Percentiles rank a stretch among this genome's conserved stretches.
Conservation (phyloP, 257 asterid species). For the Linaria vulgaris region DNA sequence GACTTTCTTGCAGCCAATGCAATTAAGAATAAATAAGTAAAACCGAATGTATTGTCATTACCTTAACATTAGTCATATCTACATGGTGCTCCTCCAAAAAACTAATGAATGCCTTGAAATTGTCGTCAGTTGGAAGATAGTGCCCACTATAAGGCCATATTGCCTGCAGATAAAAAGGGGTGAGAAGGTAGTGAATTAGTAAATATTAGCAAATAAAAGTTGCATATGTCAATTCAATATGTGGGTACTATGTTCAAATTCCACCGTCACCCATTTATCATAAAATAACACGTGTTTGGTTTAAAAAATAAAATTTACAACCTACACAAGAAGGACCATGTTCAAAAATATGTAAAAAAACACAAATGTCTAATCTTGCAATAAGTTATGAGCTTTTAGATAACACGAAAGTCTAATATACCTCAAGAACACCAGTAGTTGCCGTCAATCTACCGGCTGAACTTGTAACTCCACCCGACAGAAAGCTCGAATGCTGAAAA, state of each 20-base stretch:
- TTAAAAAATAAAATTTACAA: too few relatives aligned
- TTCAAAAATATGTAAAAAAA: too few relatives aligned
- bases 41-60: slow-evolving; percentile 5
- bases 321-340: too few relatives aligned
- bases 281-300: too few relatives aligned
- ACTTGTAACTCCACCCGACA: slow-evolving; percentile 31
- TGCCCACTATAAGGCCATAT: slow-evolving; percentile 87
- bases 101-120: slow-evolving; percentile 55
- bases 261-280: too few relatives aligned
- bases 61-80: slow-evolving; percentile 65
- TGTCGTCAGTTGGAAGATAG: slow-evolving; percentile 79
- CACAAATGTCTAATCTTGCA: too few relatives aligned
- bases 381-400: too few relatives aligned
- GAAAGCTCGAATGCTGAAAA: slow-evolving; percentile 18
- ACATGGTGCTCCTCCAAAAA: slow-evolving; percentile 61
- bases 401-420: too few relatives aligned
- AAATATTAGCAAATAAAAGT: too few relatives aligned
- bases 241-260: too few relatives aligned
- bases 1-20: not conserved
- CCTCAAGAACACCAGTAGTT: slow-evolving; percentile 58
- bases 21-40: not conserved
- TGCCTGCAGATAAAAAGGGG: slow-evolving; percentile 30
- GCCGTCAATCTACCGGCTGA: slow-evolving; percentile 70
- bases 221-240: too few relatives aligned
- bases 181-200: too few relatives aligned